Conservation (phyloP, 495 filamentous ascomycete species). For the Jackrogersella minutella region DNA sequence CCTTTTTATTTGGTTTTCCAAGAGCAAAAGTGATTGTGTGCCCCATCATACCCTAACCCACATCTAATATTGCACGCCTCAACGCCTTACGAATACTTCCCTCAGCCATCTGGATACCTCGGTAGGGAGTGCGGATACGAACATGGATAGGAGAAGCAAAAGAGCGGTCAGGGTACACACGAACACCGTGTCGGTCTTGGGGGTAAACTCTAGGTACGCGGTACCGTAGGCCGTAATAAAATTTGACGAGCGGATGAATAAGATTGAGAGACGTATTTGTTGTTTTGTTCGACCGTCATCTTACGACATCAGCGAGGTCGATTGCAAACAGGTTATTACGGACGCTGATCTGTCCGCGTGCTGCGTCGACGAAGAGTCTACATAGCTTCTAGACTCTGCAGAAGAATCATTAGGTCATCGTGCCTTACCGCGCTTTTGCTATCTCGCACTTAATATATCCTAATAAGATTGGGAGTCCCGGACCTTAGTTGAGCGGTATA, state of each 20-base stretch:
- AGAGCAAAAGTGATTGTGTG: conserved; percentile 4
- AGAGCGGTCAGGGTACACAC: conserved; percentile 31
- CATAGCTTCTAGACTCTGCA: not conserved
- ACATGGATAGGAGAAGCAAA: conserved; percentile 9
- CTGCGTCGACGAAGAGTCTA: not conserved
- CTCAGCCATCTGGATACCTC: conserved; percentile 2
- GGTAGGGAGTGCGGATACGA: conserved; percentile 6
- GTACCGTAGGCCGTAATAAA: conserved; percentile 1
- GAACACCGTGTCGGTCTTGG: not conserved
- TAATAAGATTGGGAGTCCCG: conserved; percentile 27
- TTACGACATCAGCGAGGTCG: conserved; percentile 15
- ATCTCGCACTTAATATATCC: conserved; percentile 23
- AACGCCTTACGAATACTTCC: not conserved
- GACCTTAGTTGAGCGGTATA: conserved; percentile 36
- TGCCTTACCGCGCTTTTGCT: conserved; percentile 3
- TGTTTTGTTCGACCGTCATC: not conserved
- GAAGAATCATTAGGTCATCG: conserved; percentile 10
- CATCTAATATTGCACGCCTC: conserved; percentile 5
- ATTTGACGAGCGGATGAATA: conserved; percentile 18
- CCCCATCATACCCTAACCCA: conserved; percentile 15
- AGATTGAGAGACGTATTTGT: conserved; percentile 1
- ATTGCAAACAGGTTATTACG: conserved; percentile 2
- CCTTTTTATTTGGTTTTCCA: not conserved
- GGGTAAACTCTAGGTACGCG: not conserved
- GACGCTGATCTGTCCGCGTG: not conserved